A percentile compares a stretch with the other conserved stretches of the same genome.
Evolutionary conservation across 2,329 filamentous ascomycete genomes (phyloP).

Genomic region (Emericellopsis cladophorae): DNA sequence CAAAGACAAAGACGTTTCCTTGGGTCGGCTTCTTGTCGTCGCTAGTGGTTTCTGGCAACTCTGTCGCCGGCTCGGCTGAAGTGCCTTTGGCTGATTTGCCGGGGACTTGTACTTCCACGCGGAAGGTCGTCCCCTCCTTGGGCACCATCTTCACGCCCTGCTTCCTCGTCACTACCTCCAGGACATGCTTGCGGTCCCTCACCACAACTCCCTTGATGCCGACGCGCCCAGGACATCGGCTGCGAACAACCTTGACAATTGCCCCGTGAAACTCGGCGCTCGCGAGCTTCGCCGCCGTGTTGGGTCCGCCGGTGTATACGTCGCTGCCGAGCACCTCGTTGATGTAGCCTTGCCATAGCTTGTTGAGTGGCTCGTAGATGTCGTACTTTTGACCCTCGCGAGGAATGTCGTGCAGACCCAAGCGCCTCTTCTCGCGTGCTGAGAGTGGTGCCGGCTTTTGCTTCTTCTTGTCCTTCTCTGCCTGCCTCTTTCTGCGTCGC

Average conservation of each 20-base stretch:
- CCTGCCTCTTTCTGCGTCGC: conserved; percentile 33
- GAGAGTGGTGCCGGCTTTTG: conserved; percentile 58
- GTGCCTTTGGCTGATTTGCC: no score
- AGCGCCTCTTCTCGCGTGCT: conserved; percentile 60
- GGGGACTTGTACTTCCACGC: conserved; percentile 51
- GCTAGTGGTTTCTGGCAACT: conserved; percentile 1
- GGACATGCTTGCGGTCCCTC: conserved; percentile 73
- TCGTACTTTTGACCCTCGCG: conserved; percentile 49
- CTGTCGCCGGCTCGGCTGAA: neutral
- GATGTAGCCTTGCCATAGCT: conserved; percentile 76
- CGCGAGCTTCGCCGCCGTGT: conserved; percentile 60
- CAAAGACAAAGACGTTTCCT: conserved; percentile 51
- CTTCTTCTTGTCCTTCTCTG: conserved; percentile 31
- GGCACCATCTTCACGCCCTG: conserved; percentile 68
- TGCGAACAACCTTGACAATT: conserved; percentile 68
- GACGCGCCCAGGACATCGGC: conserved; percentile 68
- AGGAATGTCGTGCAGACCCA: conserved; percentile 65
- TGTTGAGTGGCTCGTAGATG: conserved; percentile 65
- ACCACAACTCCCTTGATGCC: conserved; percentile 79
- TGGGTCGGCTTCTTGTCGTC: neutral
- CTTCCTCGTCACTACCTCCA: conserved; percentile 67
- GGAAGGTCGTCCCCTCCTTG: conserved; percentile 82
- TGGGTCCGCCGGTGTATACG: conserved; percentile 39
- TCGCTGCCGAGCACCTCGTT: conserved; percentile 62
- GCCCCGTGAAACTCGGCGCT: conserved; percentile 90